Conservation (phyloP, 2,329 filamentous ascomycete genomes). For the Ophiostoma perfectum region DNA sequence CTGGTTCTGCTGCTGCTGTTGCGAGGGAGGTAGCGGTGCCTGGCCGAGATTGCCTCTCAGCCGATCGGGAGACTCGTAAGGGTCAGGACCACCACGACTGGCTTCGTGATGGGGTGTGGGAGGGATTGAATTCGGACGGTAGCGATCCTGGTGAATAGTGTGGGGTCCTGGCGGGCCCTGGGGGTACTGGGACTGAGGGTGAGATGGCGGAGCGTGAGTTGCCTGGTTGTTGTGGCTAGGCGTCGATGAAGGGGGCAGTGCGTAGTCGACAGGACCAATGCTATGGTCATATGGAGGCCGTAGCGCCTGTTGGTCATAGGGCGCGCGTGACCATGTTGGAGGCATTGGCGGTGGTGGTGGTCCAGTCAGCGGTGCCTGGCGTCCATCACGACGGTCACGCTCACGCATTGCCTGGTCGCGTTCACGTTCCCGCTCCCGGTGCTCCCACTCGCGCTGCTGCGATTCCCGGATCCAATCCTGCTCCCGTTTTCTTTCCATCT, state of each 20-base stretch:
- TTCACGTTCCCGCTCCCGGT: constrained; percentile 30
- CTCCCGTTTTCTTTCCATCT: constrained; percentile 24
- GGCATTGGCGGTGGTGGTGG: constrained; percentile 33
- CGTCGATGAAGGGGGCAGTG: constrained; percentile 42
- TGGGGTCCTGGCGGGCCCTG: constrained; percentile 34
- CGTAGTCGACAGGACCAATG: constrained; percentile 41
- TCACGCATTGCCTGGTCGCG: constrained; percentile 25
- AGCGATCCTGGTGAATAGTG: constrained; percentile 36
- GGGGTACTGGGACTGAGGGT: constrained; percentile 36
- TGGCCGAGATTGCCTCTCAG: constrained; percentile 38
- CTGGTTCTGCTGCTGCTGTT: constrained; percentile 27
- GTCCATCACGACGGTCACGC: constrained; percentile 35
- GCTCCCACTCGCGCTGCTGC: constrained; percentile 32
- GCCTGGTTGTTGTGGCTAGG: constrained; percentile 23
- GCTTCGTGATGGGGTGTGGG: constrained; percentile 32
- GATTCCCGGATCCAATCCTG: constrained; percentile 29
- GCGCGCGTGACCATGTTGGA: constrained; percentile 12
- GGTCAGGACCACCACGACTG: constrained; percentile 29
- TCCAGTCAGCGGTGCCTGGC: constrained; percentile 35
- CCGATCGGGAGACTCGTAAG: constrained; percentile 50
- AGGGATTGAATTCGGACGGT: constrained; percentile 32
- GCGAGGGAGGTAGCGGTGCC: constrained; percentile 19
- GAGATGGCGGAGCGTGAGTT: background rate
- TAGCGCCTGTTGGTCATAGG: constrained; percentile 38
- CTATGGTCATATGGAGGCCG: constrained; percentile 40